Evolutionary conservation across 352 stramenopile species (phyloP).

Genomic region (Phytophthora constricta): DNA sequence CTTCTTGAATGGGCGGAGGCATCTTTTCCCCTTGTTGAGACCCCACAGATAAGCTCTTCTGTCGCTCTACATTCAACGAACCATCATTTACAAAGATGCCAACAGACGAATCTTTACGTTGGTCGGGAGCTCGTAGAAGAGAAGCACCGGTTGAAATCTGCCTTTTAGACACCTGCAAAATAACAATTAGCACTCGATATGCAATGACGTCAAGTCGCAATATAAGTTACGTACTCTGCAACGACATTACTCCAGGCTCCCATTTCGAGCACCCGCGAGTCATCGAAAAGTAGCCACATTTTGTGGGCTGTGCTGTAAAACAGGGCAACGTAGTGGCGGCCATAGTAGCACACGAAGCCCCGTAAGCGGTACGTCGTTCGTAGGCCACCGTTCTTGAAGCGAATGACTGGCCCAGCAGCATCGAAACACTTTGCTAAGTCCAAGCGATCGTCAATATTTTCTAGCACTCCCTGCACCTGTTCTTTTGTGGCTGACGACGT

Average conservation of each 20-base stretch:
- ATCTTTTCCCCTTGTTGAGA: slow-evolving; percentile 60
- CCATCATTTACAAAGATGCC: slow-evolving; percentile 55
- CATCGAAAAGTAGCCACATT: slow-evolving; percentile 88
- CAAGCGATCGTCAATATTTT: slow-evolving; percentile 70
- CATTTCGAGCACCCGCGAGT: slow-evolving; percentile 80
- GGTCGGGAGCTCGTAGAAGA: slow-evolving; percentile 89
- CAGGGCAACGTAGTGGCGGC: slow-evolving; percentile 80
- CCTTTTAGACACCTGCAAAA: slow-evolving; percentile 65
- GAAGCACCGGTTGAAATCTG: slow-evolving; percentile 81
- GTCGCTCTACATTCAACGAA: slow-evolving; percentile 34
- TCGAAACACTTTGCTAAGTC: slow-evolving; percentile 82
- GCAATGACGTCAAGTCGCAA: neutral
- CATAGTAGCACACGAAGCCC: slow-evolving; percentile 89
- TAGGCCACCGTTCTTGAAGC: slow-evolving; percentile 74
- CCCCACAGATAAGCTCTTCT: slow-evolving; percentile 68
- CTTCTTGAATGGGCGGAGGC: slow-evolving; percentile 62
- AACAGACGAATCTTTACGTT: slow-evolving; percentile 84
- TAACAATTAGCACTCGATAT: neutral
- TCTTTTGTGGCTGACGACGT: slow-evolving; percentile 78
- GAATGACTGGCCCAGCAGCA: slow-evolving; percentile 66
- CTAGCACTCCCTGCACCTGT: slow-evolving; percentile 69
- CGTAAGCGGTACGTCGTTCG: slow-evolving; percentile 80
- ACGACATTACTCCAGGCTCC: slow-evolving; percentile 82
- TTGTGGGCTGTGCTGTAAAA: slow-evolving; percentile 89
- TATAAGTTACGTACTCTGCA: slow-evolving; percentile 42